A percentile compares a stretch with the other conserved stretches of the same genome.
phyloP scores from a whole-genome alignment of 2,329 filamentous ascomycete species.

The Penicillium sp. region DNA sequence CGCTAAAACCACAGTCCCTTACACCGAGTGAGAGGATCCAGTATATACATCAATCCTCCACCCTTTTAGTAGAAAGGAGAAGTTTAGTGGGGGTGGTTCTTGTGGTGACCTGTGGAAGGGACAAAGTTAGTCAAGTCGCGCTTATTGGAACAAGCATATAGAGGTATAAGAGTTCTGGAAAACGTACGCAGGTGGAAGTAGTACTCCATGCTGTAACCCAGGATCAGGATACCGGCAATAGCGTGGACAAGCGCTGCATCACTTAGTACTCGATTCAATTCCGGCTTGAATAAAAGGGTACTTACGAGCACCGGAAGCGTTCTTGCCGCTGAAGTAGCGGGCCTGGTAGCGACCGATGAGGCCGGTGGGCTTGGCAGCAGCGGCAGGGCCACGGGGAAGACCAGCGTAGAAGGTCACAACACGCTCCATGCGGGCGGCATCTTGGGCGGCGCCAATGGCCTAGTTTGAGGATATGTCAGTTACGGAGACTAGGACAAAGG shows the following conservation, averaged over 20 bases:
- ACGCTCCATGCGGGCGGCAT: constrained; percentile 95
- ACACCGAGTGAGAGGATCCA: constrained; percentile 32
- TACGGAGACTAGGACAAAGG: constrained; percentile 3
- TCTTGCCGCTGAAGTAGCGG: constrained; percentile 83
- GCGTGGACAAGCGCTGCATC: constrained; percentile 77
- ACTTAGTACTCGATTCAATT: constrained; percentile 13
- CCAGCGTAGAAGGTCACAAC: constrained; percentile 99
- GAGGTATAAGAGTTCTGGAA: not conserved
- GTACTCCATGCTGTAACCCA: constrained; percentile 98
- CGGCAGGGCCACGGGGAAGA: constrained; percentile 87
- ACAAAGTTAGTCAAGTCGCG: constrained; percentile 9
- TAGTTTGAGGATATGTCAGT: constrained; percentile 54
- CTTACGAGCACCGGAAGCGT: constrained; percentile 82
- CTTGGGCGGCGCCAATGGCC: constrained; percentile 91
- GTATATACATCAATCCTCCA: constrained; percentile 42
- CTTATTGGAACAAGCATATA: not conserved
- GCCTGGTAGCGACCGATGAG: constrained; percentile 81
- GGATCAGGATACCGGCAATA: constrained; percentile 68
- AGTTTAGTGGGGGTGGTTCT: constrained; percentile 97
- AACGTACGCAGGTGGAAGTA: constrained; percentile 98
- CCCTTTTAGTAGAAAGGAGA: constrained; percentile 18
- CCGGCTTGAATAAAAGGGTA: constrained; percentile 26
- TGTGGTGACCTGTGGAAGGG: constrained; percentile 78
- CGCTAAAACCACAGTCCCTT: constrained; percentile 30
- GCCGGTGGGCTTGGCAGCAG: constrained; percentile 75